A percentile compares a stretch with the other conserved stretches of the same genome.
Conservation (phyloP, 1,284 basidiomycete species). For the Caloboletus inedulis region DNA sequence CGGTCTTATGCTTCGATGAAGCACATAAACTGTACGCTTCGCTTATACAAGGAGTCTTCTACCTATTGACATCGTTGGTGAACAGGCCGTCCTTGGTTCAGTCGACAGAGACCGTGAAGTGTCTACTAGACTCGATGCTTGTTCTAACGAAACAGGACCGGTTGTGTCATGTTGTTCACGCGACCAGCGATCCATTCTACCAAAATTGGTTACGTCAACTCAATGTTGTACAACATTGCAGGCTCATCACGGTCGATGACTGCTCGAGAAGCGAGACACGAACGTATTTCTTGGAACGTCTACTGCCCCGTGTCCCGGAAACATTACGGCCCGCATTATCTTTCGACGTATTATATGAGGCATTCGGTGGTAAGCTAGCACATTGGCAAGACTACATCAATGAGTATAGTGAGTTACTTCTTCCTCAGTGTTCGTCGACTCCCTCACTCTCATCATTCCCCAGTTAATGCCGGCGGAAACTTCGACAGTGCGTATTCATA, state of each 20-base stretch:
- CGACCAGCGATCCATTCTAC: conserved; percentile 81
- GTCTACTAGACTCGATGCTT: conserved; percentile 76
- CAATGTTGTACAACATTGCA: conserved; percentile 78
- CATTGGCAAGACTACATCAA: conserved; percentile 77
- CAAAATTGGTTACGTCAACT: conserved; percentile 76
- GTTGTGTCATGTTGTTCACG: conserved; percentile 78
- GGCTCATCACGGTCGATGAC: conserved; percentile 78
- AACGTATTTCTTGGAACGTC: conserved; percentile 58
- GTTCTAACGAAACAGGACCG: conserved; percentile 83
- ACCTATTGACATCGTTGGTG: conserved; percentile 7
- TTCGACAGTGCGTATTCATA: conserved; percentile 29
- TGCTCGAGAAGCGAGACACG: conserved; percentile 68
- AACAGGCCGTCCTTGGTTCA: conserved; percentile 67
- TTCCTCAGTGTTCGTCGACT: neutral
- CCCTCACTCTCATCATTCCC: conserved; percentile 3
- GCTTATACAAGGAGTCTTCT: neutral
- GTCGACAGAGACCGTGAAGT: conserved; percentile 76
- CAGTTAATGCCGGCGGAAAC: conserved; percentile 35
- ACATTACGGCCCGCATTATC: conserved; percentile 48
- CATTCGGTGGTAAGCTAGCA: conserved; percentile 77
- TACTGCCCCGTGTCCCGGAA: conserved; percentile 63
- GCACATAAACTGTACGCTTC: conserved; percentile 69
- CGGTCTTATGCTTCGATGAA: conserved; percentile 80
- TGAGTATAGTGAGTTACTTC: conserved; percentile 56
- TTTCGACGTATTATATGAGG: conserved; percentile 71